Base-by-base conservation (phyloP, 129 eudicot genomes). In the Centella asiatica region DNA sequence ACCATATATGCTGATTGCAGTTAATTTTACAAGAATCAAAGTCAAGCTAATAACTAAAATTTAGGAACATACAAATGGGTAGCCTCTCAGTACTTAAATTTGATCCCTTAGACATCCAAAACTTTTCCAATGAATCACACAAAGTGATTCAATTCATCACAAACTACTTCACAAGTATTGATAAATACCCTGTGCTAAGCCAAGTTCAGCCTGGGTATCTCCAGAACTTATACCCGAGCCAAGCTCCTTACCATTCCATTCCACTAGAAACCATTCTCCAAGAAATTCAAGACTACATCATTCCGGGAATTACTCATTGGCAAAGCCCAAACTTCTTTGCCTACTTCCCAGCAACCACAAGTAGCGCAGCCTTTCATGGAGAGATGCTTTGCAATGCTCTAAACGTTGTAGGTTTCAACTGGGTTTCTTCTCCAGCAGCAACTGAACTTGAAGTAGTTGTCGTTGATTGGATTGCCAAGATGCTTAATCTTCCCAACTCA, bases 291-390 rank as follows among this genome's bases (percentile, higher is more conserved):
- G 14, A 26, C 4, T 17, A 51, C 18, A 51, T 51, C 3, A 12
- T 51, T 51, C 57, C 57, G 25, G 57, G 57, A 18, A 51, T 51
- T 25, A 51, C 57, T 14, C 57, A 51, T 25, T 51, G 81, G 85
- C 78, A 71, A 33, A 72, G 76, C 57, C 85, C 81, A 1, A 76
- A 76, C 44, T 72, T 62, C 44, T 80, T 49, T 26, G 85, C 81
- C 1, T 72, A 62, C 33, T 80, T 75, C 39, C 85, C 75, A 6
- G 52, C 73, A 6, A 66, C 65, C 0, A 76, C 63, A 3, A 76
- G 81, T 57, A 45, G 22, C 10, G 85, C 81, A 4, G 48, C 19
- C 4, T 44, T 44, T 44, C 48, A 44, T 14, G 48, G 48, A 14
- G 48, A 44, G 6, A 44, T 44, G 48, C 48, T 44, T 44, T 44